Evolutionary conservation across 2,329 filamentous ascomycete genomes (phyloP), one percentile per base, ranked within the genome.

Genomic region (Ophiocordyceps camponoti-rufipedis): DNA sequence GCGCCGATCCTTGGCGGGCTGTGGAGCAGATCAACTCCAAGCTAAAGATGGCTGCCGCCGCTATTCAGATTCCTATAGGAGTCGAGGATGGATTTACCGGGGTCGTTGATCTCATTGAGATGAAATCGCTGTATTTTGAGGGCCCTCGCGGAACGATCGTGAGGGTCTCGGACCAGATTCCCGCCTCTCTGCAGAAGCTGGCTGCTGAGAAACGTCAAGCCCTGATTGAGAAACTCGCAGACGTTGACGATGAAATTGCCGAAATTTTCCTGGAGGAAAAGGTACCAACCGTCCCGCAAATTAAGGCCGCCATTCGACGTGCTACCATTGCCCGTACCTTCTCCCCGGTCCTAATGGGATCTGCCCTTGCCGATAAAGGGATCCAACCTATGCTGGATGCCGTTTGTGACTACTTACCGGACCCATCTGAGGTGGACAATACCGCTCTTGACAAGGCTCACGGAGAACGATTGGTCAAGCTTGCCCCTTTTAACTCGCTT

Each of bases 21-120:
- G 80, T 98, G 47, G 89, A 98, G 39, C 88, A 95, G 67, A 96
- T 98, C 71, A 95, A 94, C 68, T 76, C 80, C 56, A 98, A 98
- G 68, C 76, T 98, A 50, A 88, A 88, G 67, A 82, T 96, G 45
- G 80, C 85, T 31, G 91, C 91, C 32, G 91, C 91, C 12, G 91
- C 91, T 16, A 74, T 98, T 41, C 91, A 98, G 65, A 79, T 98
- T 23, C 91, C 91, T 10, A 95, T 98, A 54, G 91, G 91, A 48
- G 71, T 78, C 28, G 91, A 98, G 64, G 87, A 95, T 60, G 80
- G 83, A 51, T 95, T 95, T 61, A 74, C 85, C 61, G 91, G 91
- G 51, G 85, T 98, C 4, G 81, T 98, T 18, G 91, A 98, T 63
- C 63, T 98, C 51, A 81, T 98, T 56, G 72, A 83, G 47, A 94